phyloP scores from a whole-genome alignment of 129 eudicot genomes.

The Solidago caesia region DNA sequence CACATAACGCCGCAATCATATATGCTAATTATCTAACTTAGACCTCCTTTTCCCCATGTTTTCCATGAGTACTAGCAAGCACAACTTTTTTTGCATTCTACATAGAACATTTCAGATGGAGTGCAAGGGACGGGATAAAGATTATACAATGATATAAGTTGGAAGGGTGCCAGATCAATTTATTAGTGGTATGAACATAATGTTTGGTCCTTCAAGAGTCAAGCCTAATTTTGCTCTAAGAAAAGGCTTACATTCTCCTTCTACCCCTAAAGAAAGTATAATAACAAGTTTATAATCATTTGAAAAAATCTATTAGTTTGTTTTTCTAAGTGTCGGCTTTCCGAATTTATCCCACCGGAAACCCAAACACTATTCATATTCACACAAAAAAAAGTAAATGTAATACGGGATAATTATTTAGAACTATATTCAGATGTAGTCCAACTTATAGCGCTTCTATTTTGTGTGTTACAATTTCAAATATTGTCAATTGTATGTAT shows the following conservation, averaged over 20 bases:
- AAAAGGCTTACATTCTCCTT: constrained; percentile 9
- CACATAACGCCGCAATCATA: constrained; percentile 2
- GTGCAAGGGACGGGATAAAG: neutral
- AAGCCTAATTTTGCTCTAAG: constrained; percentile 3
- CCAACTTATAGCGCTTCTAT: no score
- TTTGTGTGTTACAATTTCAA: no score
- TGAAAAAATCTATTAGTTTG: neutral
- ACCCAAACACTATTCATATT: constrained; percentile 1
- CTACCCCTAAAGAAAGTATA: constrained; percentile 3
- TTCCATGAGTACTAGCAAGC: constrained; percentile 17
- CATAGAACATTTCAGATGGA: neutral
- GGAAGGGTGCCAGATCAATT: constrained; percentile 2
- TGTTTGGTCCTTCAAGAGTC: neutral
- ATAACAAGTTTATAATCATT: neutral
- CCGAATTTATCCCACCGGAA: constrained; percentile 16
- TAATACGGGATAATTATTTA: no score
- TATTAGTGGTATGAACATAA: constrained; percentile 12
- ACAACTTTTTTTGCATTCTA: neutral
- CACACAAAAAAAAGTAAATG: neutral
- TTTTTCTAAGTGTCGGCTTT: constrained; percentile 4
- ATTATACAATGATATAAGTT: neutral
- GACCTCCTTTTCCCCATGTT: constrained; percentile 1
- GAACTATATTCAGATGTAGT: no score
- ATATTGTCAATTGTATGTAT: no score
- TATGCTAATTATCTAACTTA: constrained; percentile 1